Evolutionary conservation across 345 rosid genomes (phyloP), one percentile per base, ranked within the genome.

Genomic region (Psidium friedrichsthalianum): DNA sequence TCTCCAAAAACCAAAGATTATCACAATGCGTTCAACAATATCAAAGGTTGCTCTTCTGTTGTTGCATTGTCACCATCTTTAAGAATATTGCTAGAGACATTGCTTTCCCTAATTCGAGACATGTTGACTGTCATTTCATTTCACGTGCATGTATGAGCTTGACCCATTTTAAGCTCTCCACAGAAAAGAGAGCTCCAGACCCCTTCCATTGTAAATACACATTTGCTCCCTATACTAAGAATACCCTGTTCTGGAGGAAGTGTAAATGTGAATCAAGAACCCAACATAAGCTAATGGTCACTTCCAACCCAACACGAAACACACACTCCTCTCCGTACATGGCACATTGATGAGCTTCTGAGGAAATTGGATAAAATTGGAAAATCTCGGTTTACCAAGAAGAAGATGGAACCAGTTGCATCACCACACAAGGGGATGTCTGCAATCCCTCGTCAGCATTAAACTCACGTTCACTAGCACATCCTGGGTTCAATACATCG

Each of bases 191-290:
- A 32, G 44, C 76, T 64, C 8, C 44, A 8, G 76, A 64, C 6
- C 21, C 74, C 10, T 29, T 29, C 20, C 74, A 27, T 61, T 61
- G 0, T 15, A 61, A 32, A 15, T 27, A 29, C 6, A 32, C 44
- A 32, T 64, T 32, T 16, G 22, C 11, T 64, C 11, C 32, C 44
- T 32, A 16, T 32, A 1, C 40, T 16, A 16, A 64, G 20, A 18
- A 64, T 18, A 64, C 40, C 76, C 76, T 64, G 12, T 8, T 64
- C 11, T 64, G 76, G 44, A 64, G 76, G 22, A 16, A 32, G 89
- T 55, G 22, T 69, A 57, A 40, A 89, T 64, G 20, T 87, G 85
- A 64, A 90, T 86, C 87, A 89, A 87, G 49, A 82, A 84, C 25
- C 87, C 93, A 82, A 90, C 92, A 74, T 61, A 61, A 61, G 40